A percentile compares a stretch with the other conserved stretches of the same genome.
Conservation (phyloP, 306 rosid genomes). For the Styphnolobium japonicum region DNA sequence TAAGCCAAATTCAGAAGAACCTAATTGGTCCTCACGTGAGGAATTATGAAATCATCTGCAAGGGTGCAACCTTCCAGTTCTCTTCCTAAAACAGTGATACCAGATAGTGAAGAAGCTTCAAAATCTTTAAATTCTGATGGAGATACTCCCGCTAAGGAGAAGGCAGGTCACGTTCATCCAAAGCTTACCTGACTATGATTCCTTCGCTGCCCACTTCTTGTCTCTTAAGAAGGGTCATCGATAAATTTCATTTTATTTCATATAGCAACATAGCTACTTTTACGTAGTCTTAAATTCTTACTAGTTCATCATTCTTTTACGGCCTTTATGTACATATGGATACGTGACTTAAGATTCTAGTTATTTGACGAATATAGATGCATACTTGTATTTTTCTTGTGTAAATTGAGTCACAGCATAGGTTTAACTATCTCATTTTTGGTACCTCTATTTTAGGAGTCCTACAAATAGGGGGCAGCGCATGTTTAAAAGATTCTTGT, state of each 20-base stretch:
- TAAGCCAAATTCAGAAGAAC: constrained; percentile 32
- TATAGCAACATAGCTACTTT: constrained; percentile 18
- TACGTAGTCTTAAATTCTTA: constrained; percentile 16
- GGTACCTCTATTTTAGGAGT: constrained; percentile 7
- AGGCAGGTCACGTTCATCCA: constrained; percentile 72
- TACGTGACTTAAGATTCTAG: constrained; percentile 18
- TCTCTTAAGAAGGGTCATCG: constrained; percentile 58
- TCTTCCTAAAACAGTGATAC: constrained; percentile 29
- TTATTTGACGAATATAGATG: constrained; percentile 25
- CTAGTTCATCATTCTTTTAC: constrained; percentile 22
- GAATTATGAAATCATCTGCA: constrained; percentile 34
- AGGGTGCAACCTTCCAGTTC: constrained; percentile 31
- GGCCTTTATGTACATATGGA: constrained; percentile 7
- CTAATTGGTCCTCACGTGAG: constrained; percentile 32
- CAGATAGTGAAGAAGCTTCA: constrained; percentile 35
- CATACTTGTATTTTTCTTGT: neutral
- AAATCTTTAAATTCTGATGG: constrained; percentile 13
- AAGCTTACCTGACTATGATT: constrained; percentile 84
- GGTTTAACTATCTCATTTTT: constrained; percentile 2
- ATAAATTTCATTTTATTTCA: constrained; percentile 26
- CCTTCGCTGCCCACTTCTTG: constrained; percentile 61
- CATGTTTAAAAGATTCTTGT: neutral
- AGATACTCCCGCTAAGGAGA: constrained; percentile 43
- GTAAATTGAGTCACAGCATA: constrained; percentile 2
- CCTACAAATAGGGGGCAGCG: neutral